Evolutionary conservation across 139 green algal species (phyloP), one percentile per base, ranked within the genome.

Genomic region (Spirogloea muscicola): DNA sequence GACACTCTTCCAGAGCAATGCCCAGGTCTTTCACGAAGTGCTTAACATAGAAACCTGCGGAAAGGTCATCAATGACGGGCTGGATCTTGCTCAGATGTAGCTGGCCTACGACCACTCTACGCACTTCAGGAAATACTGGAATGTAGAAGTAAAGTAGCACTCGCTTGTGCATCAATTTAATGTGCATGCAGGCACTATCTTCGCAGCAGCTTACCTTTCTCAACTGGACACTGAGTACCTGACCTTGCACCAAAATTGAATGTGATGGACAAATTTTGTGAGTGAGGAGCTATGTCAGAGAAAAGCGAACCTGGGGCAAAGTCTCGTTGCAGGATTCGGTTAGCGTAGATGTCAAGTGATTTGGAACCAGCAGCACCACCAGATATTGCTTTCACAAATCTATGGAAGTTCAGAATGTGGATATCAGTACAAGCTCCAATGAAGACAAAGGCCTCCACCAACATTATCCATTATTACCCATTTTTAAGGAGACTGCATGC

Each of bases 11-110:
- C 31, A 81, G 48, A 10, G 73, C 63, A 48, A 81, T 81, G 3
- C 73, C 73, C 2, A 81, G 73, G 41, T 81, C 73, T 52, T 81
- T 81, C 62, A 81, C 73, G 68, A 81, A 81, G 33, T 81, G 73
- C 51, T 76, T 60, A 18, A 74, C 72, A 21, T 46, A 78, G 43
- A 78, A 78, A 33, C 70, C 70, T 78, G 64, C 10, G 55, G 33
- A 10, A 13, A 51, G 43, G 10, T 25, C 43, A 51, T 25, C 10
- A 51, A 13, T 25, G 13, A 13, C 43, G 10, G 10, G 13, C 43
- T 51, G 10, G 10, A 51, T 13, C 10, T 51, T 51, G 43, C 43
- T 25, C 10, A 10, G 43, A 51, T 13, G 43, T 13, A 25, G 43
- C 43, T 10, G 10, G 43, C 13, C 10, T 51, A 25, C 10, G 10